Base-by-base conservation (phyloP, 768 basidiomycete species). In the Tremella fuciformis region DNA sequence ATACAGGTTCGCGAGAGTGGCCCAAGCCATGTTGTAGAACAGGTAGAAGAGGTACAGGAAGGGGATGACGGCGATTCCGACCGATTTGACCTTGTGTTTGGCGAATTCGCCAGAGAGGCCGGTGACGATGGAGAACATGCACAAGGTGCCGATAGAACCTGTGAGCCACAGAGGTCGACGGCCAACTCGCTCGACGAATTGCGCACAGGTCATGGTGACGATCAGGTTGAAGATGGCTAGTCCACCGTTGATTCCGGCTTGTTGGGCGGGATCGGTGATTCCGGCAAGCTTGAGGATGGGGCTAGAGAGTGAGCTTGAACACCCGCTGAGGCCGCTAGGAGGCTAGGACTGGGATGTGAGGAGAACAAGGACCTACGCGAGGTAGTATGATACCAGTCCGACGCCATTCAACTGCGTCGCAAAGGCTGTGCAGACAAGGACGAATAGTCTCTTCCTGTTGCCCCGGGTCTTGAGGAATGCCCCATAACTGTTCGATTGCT, bases 231-330 rank as follows among this genome's bases (percentile, higher is more conserved):
- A 53, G 37, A 58, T 49, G 29, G 37, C 26, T 1, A 63, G 50
- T 41, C 56, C 60, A 2, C 55, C 56, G 25, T 53, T 47, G 42
- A 62, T 88, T 82, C 57, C 82, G 82, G 51, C 70, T 51, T 66
- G 64, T 47, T 70, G 55, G 24, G 64, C 57, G 3, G 73, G 64
- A 22, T 65, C 53, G 9, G 67, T 70, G 40, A 71, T 52, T 1
- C 73, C 73, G 11, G 62, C 60, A 25, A 63, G 59, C 26, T 65
- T 64, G 13, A 75, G 66, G 50, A 75, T 69, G 16, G 64, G n/a
- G n/a, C n/a, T n/a, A n/a, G n/a, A n/a, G n/a, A n/a, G n/a, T n/a
- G n/a, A n/a, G n/a, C n/a, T n/a, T n/a, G n/a, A n/a, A n/a, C n/a
- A n/a, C n/a, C n/a, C n/a, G n/a, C n/a, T n/a, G n/a, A n/a, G n/a